phyloP scores from a whole-genome alignment of 257 asterid species.

The Ajuga chamaepitys region DNA sequence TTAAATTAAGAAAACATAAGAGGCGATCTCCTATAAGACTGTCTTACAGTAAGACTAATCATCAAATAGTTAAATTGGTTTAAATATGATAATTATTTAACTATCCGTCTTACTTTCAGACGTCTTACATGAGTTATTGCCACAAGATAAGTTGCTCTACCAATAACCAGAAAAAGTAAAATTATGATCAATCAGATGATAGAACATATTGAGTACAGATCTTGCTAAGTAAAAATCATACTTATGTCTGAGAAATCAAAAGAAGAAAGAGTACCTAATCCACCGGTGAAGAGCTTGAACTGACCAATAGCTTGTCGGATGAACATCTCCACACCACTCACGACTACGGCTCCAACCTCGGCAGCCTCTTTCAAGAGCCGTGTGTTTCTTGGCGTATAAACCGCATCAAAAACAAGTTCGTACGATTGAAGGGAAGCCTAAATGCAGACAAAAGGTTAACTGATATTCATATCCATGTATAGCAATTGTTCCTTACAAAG shows the following conservation, averaged over 20 bases:
- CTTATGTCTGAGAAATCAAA: background rate
- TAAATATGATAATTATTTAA: too few species aligned
- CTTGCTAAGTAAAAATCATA: background rate
- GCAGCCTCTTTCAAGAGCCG: slow-evolving; percentile 61
- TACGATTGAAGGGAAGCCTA: slow-evolving; percentile 48
- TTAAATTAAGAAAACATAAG: too few species aligned
- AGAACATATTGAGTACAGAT: background rate
- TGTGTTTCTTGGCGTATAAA: slow-evolving; percentile 60
- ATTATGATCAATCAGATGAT: too few species aligned
- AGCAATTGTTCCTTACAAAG: background rate
- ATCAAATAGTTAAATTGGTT: too few species aligned
- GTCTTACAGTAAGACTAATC: too few species aligned
- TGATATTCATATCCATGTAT: too few species aligned
- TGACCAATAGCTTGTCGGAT: slow-evolving; percentile 62
- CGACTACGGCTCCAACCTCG: slow-evolving; percentile 56
- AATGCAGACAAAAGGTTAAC: background rate
- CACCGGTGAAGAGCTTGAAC: slow-evolving; percentile 55
- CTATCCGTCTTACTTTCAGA: too few species aligned
- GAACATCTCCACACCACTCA: slow-evolving; percentile 78
- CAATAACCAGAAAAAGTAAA: too few species aligned
- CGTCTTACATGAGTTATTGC: too few species aligned
- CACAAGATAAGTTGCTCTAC: too few species aligned
- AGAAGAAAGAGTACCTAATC: slow-evolving; percentile 37
- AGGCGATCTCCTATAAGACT: too few species aligned
- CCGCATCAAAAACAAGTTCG: slow-evolving; percentile 64